phyloP scores from a whole-genome alignment of 2,329 filamentous ascomycete genomes.

The Paecilomyces dactylethromorphus region DNA sequence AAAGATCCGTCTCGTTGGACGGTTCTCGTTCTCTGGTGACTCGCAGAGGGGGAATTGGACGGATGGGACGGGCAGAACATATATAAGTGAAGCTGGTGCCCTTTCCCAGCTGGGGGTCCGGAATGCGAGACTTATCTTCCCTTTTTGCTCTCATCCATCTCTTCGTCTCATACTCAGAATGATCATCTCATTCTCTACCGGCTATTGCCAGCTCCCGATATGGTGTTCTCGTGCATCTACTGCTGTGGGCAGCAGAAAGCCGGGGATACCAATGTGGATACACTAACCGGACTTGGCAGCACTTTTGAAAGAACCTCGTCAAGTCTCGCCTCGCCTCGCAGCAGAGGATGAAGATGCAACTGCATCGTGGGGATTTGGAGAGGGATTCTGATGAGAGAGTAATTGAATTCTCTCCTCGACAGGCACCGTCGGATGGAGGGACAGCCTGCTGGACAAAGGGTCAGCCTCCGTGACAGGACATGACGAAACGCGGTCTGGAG shows the following conservation, averaged over 20 bases:
- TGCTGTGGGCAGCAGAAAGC: not conserved
- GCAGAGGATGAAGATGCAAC: not conserved
- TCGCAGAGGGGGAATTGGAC: not conserved
- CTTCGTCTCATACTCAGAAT: not conserved
- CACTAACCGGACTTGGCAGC: constrained; percentile 18
- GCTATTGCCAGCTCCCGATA: not conserved
- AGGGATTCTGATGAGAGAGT: not conserved
- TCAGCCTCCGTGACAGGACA: not conserved
- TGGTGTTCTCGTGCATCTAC: not conserved
- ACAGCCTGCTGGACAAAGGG: not conserved
- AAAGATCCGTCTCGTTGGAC: constrained; percentile 5
- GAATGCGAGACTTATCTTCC: not conserved
- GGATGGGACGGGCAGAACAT: not conserved
- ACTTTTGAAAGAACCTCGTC: not conserved
- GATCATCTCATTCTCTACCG: not conserved
- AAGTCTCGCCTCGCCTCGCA: not conserved
- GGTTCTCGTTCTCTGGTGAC: constrained; percentile 1
- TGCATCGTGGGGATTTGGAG: not conserved
- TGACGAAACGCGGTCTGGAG: not conserved
- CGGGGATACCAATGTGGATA: not conserved
- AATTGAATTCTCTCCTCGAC: not conserved
- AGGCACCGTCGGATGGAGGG: not conserved
- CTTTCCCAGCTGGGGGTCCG: not conserved
- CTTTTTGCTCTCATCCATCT: not conserved
- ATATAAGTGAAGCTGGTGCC: not conserved